Percentiles rank a stretch among this genome's conserved stretches.
Evolutionary conservation across 345 rosid genomes (phyloP).

Genomic region (Mangifera indica): DNA sequence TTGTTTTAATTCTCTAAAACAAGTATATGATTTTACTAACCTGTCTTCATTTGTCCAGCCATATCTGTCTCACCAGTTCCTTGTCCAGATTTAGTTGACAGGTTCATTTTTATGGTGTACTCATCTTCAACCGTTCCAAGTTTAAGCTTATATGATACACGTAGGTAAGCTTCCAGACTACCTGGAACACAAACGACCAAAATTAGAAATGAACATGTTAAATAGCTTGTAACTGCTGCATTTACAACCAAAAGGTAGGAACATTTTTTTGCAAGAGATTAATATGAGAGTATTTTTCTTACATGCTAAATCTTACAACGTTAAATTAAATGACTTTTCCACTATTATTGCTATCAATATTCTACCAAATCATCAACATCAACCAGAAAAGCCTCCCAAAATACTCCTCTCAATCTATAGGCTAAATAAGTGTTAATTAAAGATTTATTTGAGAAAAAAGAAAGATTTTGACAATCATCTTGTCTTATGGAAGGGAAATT

Average conservation of each 20-base stretch:
- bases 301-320: not conserved
- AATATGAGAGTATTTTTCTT: not conserved
- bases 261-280: not conserved
- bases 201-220: slow-evolving; percentile 8
- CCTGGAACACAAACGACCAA: slow-evolving; percentile 42
- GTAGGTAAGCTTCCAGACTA: slow-evolving; percentile 69
- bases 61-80: slow-evolving; percentile 45
- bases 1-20: not conserved
- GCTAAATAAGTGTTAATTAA: not conserved
- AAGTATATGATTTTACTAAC: slow-evolving; percentile 40
- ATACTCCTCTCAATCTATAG: not conserved
- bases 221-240: not conserved
- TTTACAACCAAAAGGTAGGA: not conserved
- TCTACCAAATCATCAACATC: not conserved
- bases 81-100: slow-evolving; percentile 42
- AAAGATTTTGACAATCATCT: not conserved
- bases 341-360: not conserved
- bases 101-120: slow-evolving; percentile 34
- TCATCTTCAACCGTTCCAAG: slow-evolving; percentile 69
- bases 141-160: slow-evolving; percentile 79
- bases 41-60: slow-evolving; percentile 71
- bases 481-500: not conserved
- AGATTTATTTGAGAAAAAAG: not conserved
- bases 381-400: not conserved
- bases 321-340: not conserved